phyloP scores from a whole-genome alignment of 768 basidiomycete species.

The Boletus rubropictus region DNA sequence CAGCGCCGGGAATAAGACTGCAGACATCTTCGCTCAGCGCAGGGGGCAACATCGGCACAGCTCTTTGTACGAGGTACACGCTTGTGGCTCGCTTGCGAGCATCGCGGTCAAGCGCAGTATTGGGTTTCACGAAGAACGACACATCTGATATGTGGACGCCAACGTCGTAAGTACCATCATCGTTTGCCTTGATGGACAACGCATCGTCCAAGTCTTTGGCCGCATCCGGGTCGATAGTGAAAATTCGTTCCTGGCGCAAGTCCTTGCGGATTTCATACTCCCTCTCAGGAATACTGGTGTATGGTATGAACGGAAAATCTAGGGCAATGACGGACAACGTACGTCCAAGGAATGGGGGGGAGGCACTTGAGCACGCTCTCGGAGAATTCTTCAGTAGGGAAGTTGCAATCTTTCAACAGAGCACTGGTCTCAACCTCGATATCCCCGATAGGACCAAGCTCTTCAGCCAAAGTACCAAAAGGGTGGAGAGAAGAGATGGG shows the following conservation, averaged over 20 bases:
- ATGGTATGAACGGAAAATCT: constrained; percentile 8
- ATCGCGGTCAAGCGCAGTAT: constrained; percentile 96
- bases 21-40: constrained; percentile 90
- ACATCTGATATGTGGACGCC: constrained; percentile 97
- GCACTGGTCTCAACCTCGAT: constrained; percentile 98
- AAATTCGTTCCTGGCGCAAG: constrained; percentile 75
- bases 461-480: constrained; percentile 96
- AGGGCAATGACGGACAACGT: constrained; percentile 25
- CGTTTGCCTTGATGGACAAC: constrained; percentile 79
- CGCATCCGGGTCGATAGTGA: constrained; percentile 87
- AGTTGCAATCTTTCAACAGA: constrained; percentile 96
- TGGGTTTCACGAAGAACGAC: constrained; percentile 89
- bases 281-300: constrained; percentile 72
- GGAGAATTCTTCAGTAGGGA: constrained; percentile 95
- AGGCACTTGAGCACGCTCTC: constrained; percentile 94
- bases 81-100: constrained; percentile 95
- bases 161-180: constrained; percentile 88
- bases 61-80: constrained; percentile 93
- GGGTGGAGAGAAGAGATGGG: constrained; percentile 96
- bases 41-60: constrained; percentile 96
- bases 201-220: constrained; percentile 97
- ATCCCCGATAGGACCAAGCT: constrained; percentile 97
- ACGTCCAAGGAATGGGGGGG: constrained; percentile 94
- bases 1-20: constrained; percentile 81
- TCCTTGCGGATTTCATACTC: constrained; percentile 88